A percentile compares a stretch with the other conserved stretches of the same genome.
These are phyloP conservation scores for Ballota nigra DNA, from an alignment of 257 asterid genomes.

Conservation along the genomic window DNA sequence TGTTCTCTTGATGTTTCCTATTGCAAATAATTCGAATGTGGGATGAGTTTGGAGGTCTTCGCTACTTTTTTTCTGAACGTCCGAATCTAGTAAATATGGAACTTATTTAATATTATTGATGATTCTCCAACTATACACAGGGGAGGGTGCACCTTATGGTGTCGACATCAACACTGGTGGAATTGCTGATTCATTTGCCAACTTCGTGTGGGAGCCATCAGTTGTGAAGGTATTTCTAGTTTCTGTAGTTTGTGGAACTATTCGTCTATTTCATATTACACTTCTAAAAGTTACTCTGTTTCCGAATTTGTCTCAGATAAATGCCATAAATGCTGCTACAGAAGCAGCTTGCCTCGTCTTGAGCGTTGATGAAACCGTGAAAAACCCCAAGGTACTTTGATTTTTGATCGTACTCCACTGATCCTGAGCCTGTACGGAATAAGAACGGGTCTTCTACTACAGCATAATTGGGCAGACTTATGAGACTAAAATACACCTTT, in stretches of 20 bases:
- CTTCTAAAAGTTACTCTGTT: neutral
- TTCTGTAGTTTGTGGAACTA: neutral
- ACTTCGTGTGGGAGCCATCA: slow-evolving; percentile 88
- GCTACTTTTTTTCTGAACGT: neutral
- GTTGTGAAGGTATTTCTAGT: slow-evolving; percentile 62
- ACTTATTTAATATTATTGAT: neutral
- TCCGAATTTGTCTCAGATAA: slow-evolving; percentile 39
- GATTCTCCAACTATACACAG: slow-evolving; percentile 25
- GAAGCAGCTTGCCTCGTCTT: slow-evolving; percentile 90
- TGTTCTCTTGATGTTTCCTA: neutral
- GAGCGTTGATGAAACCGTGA: slow-evolving; percentile 85
- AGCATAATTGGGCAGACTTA: neutral
- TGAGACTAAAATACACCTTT: neutral
- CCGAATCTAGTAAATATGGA: neutral
- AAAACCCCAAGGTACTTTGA: slow-evolving; percentile 76
- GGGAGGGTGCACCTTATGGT: slow-evolving; percentile 55
- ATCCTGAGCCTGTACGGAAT: too few relatives aligned
- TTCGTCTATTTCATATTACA: neutral
- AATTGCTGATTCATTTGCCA: slow-evolving; percentile 72
- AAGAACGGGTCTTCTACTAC: too few relatives aligned
- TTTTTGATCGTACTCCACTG: too few relatives aligned
- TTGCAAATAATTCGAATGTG: neutral
- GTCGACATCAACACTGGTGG: slow-evolving; percentile 59
- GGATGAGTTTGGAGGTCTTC: neutral
- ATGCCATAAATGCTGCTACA: slow-evolving; percentile 89